phyloP scores from a whole-genome alignment of 192 early-diverging fungal genomes.

The Coemansia sp. region DNA sequence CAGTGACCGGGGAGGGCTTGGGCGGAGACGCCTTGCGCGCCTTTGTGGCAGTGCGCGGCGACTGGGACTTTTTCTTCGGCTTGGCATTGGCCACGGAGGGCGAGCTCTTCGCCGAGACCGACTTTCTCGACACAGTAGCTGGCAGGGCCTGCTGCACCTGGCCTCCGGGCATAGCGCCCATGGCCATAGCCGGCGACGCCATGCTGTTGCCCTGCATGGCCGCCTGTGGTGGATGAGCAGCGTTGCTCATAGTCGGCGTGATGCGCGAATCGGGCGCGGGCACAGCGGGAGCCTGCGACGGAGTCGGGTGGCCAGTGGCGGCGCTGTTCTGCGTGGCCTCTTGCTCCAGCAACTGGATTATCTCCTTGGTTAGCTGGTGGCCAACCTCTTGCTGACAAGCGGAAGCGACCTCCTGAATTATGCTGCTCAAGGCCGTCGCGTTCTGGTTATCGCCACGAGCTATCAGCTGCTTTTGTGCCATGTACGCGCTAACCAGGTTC shows the following conservation, averaged over 20 bases:
- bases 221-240: background rate
- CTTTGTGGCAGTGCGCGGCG: slow-evolving; percentile 41
- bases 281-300: background rate
- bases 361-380: slow-evolving; percentile 2
- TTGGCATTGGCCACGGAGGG: slow-evolving; percentile 30
- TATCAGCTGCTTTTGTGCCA: slow-evolving; percentile 6
- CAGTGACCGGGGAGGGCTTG: background rate
- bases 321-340: background rate
- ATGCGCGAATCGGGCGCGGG: background rate
- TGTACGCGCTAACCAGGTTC: slow-evolving; percentile 10
- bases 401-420: slow-evolving; percentile 19
- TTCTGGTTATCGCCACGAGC: slow-evolving; percentile 9
- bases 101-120: slow-evolving; percentile 29
- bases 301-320: background rate
- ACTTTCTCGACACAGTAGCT: slow-evolving; percentile 16
- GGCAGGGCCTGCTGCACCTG: slow-evolving; percentile 3
- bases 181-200: slow-evolving; percentile 27
- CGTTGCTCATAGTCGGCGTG: slow-evolving; percentile 6
- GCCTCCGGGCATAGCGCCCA: slow-evolving; percentile 6
- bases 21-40: slow-evolving; percentile 28
- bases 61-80: slow-evolving; percentile 49
- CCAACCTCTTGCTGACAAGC: slow-evolving; percentile 13
- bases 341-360: slow-evolving; percentile 6
- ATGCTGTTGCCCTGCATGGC: slow-evolving; percentile 17
- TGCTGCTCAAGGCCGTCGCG: background rate